These are phyloP conservation scores for Colletotrichum horii DNA, from an alignment of 2,329 filamentous ascomycete species.

Conservation along the genomic window DNA sequence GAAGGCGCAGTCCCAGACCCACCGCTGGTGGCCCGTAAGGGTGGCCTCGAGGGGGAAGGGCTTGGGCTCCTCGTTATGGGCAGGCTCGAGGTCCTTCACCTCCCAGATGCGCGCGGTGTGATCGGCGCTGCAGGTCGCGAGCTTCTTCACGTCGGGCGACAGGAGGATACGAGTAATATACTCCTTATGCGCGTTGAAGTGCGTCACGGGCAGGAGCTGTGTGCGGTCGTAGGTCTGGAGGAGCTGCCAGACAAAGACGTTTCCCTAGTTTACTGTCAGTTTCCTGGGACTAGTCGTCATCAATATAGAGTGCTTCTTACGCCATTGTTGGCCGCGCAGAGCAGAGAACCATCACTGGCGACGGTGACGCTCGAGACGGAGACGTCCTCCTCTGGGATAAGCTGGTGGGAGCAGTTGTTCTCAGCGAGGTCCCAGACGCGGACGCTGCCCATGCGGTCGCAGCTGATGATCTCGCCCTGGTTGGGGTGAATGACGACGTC, in stretches of 20 bases:
- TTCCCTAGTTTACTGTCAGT: conserved; percentile 66
- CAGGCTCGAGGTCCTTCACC: conserved; percentile 71
- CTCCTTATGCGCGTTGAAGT: conserved; percentile 88
- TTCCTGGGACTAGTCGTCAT: background rate
- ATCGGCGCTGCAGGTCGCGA: conserved; percentile 92
- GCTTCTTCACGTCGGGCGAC: conserved; percentile 90
- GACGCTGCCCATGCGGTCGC: conserved; percentile 90
- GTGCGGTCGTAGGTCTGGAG: conserved; percentile 83
- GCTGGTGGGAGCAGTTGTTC: conserved; percentile 94
- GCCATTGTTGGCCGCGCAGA: conserved; percentile 91
- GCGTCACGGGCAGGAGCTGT: conserved; percentile 83
- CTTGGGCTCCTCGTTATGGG: conserved; percentile 46
- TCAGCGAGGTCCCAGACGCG: conserved; percentile 96
- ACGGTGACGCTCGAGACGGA: conserved; percentile 94
- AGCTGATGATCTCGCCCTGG: conserved; percentile 96
- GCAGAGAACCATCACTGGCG: conserved; percentile 88
- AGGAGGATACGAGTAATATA: conserved; percentile 93
- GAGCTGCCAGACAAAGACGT: conserved; percentile 97
- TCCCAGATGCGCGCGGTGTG: conserved; percentile 97
- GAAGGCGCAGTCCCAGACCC: conserved; percentile 98
- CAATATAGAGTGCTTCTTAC: conserved; percentile 50
- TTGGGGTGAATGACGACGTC: conserved; percentile 99
- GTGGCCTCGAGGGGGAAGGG: conserved; percentile 85
- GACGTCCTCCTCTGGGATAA: conserved; percentile 95
- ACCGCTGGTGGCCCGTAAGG: conserved; percentile 87